phyloP scores from a whole-genome alignment of 306 rosid genomes.

The Inga oerstediana region DNA sequence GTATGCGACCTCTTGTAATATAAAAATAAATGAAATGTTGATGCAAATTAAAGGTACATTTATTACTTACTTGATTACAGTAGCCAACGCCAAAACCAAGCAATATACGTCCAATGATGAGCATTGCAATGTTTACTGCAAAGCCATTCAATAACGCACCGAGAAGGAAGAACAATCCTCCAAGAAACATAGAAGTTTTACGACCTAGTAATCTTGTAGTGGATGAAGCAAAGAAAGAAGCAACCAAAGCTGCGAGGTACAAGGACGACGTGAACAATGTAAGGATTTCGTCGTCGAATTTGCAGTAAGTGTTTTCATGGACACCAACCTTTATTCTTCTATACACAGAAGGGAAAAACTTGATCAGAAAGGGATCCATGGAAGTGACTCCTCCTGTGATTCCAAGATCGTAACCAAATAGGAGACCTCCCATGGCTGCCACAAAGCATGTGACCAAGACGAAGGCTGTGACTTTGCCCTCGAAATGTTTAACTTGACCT shows the following conservation, averaged over 20 bases:
- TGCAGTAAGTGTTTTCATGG: constrained; percentile 9
- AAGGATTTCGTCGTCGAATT: neutral
- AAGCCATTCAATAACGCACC: constrained; percentile 41
- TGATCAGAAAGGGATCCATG: constrained; percentile 37
- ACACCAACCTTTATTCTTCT: constrained; percentile 25
- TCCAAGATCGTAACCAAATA: neutral
- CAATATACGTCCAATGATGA: constrained; percentile 39
- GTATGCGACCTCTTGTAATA: no score
- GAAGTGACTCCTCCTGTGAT: constrained; percentile 14
- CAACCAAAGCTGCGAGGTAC: neutral
- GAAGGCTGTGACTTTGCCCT: neutral
- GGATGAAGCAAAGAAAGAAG: constrained; percentile 27
- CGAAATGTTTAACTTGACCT: neutral
- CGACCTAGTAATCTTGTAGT: constrained; percentile 37
- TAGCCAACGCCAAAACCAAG: constrained; percentile 43
- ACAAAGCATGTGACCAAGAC: neutral
- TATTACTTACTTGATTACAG: constrained; percentile 34
- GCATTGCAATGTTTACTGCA: constrained; percentile 28
- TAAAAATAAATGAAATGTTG: no score
- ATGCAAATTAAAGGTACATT: no score
- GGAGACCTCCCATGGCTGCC: neutral
- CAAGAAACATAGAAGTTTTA: constrained; percentile 34
- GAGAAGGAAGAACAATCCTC: constrained; percentile 39
- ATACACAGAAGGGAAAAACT: constrained; percentile 31
- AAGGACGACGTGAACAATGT: neutral